phyloP scores from a whole-genome alignment of 2,329 filamentous ascomycete genomes.

The Hirsutella thompsonii region DNA sequence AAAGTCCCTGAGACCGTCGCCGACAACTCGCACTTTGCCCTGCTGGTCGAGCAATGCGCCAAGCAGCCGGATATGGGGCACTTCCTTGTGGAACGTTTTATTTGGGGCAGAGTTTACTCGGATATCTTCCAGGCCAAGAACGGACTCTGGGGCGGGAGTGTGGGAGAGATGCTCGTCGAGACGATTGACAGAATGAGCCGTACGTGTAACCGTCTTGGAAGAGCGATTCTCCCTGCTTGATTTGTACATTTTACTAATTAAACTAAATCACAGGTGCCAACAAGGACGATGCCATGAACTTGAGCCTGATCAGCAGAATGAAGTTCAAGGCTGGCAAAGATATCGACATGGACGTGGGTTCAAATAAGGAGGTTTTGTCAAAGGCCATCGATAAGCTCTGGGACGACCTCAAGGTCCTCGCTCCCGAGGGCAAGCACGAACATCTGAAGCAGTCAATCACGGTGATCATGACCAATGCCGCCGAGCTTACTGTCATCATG shows the following conservation, averaged over 20 bases:
- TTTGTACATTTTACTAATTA: too few species aligned
- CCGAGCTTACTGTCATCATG: background rate
- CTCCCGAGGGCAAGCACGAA: too few species aligned
- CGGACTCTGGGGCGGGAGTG: background rate
- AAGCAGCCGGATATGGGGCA: background rate
- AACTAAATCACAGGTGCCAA: background rate
- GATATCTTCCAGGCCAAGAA: background rate
- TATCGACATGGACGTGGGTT: background rate
- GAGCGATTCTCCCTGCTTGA: background rate
- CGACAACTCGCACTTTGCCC: background rate
- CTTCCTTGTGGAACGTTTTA: background rate
- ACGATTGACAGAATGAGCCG: background rate
- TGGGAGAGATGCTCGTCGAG: background rate
- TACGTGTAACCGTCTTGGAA: background rate
- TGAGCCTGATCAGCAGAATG: slow-evolving; percentile 1
- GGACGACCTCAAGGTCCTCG: background rate
- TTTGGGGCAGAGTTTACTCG: background rate
- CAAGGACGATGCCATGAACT: background rate
- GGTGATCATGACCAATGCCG: background rate
- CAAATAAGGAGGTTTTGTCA: background rate
- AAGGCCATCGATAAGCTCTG: background rate
- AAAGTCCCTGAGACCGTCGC: background rate
- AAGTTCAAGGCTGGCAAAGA: background rate
- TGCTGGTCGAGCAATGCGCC: background rate
- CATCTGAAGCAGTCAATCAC: background rate